Evolutionary conservation across 2,329 filamentous ascomycete species (phyloP), one percentile per base, ranked within the genome.

Genomic region (Penicillium sp.): DNA sequence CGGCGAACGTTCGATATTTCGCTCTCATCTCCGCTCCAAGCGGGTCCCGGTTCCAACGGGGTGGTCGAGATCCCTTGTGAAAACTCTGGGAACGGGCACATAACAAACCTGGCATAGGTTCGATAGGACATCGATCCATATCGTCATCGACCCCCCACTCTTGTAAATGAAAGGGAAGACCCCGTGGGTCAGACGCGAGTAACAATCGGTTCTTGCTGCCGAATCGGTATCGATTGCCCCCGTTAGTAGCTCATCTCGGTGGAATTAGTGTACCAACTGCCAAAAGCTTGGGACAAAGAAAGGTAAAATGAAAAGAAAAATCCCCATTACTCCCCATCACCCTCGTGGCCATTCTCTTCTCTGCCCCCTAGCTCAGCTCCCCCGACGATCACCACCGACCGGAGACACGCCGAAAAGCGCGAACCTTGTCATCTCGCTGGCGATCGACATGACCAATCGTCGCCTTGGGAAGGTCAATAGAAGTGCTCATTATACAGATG

Each of bases 131-230:
- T 44, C 42, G 53, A 56, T 54, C 46, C 26, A 49, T 59, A 54
- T 49, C 56, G 36, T 56, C 54, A 56, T 55, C 29, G 34, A 32
- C 27, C 40, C 52, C 54, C 56, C 56, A 56, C 56, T 51, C 24
- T 34, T 48, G 30, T 20, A 61, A 58, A 56, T 52, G 50, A 60
- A 51, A 37, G 32, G 40, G 50, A 51, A 49, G 43, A 18, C 30
- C 32, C 23, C 44, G 39, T 59, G 58, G 58, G 48, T 53, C 51
- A 15, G 46, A 34, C 34, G 13, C 36, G 24, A 55, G 33, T 34
- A 29, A 49, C 34, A 50, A 42, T 47, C 54, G 51, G 54, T 53
- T 50, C 24, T 29, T 44, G 32, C 49, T 51, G 46, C 54, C 54
- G 49, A 44, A 47, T 46, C 34, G 40, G 47, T 53, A 23, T 49